Percentiles rank a stretch among this genome's conserved stretches.
Evolutionary conservation across 805 yeast genomes (phyloP).

Genomic region (Maudiozyma barnettii): DNA sequence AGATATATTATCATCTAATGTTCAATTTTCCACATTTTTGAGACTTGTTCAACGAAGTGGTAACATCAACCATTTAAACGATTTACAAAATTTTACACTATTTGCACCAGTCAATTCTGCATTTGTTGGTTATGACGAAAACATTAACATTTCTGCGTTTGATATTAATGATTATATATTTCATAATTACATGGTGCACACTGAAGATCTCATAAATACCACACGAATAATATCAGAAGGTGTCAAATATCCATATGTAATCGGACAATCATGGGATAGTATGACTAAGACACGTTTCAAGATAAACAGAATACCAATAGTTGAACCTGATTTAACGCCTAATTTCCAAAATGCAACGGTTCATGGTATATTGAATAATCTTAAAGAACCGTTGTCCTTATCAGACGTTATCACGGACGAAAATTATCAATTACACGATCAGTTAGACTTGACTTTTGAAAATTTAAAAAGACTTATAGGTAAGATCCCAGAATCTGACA

Average conservation of each 20-base stretch:
- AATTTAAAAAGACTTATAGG: background rate
- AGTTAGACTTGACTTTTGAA: background rate
- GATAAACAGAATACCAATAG: slow-evolving; percentile 29
- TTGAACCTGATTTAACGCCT: slow-evolving; percentile 50
- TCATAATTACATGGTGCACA: slow-evolving; percentile 30
- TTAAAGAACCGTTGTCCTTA: slow-evolving; percentile 31
- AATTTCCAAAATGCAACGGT: slow-evolving; percentile 55
- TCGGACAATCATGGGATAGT: slow-evolving; percentile 8
- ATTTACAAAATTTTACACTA: slow-evolving; percentile 54
- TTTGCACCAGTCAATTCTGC: slow-evolving; percentile 79
- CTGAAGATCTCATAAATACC: slow-evolving; percentile 8
- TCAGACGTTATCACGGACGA: slow-evolving; percentile 24
- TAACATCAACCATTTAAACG: slow-evolving; percentile 51
- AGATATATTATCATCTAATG: slow-evolving; percentile 59
- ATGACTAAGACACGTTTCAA: slow-evolving; percentile 1
- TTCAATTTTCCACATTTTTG: slow-evolving; percentile 57
- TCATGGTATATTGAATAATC: slow-evolving; percentile 47
- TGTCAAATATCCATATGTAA: slow-evolving; percentile 15
- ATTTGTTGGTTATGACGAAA: slow-evolving; percentile 32
- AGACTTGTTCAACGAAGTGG: slow-evolving; percentile 53
- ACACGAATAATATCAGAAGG: slow-evolving; percentile 8
- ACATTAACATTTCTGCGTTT: slow-evolving; percentile 4
- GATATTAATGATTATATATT: slow-evolving; percentile 23
- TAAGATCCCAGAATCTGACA: background rate
- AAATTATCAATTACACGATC: background rate